A percentile compares a stretch with the other conserved stretches of the same genome.
These are phyloP conservation scores for Diaporthe helianthi DNA, from an alignment of 2,329 filamentous ascomycete species.

Conservation along the genomic window DNA sequence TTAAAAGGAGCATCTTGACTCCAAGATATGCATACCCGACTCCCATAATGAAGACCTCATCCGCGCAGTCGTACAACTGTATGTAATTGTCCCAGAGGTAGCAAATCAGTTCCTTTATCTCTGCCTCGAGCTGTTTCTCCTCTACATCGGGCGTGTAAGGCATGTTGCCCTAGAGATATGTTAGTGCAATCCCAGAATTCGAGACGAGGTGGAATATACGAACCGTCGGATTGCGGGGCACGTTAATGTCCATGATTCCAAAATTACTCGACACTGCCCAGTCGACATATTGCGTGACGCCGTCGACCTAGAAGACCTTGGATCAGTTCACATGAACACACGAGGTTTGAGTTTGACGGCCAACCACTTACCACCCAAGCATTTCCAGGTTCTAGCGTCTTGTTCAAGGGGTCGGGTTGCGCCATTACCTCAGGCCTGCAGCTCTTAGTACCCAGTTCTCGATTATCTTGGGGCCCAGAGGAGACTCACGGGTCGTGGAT, in stretches of 20 bases:
- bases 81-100: slow-evolving; percentile 99
- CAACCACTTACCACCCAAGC: slow-evolving; percentile 77
- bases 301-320: slow-evolving; percentile 70
- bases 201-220: slow-evolving; percentile 46
- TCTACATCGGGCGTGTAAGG: slow-evolving; percentile 52
- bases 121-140: slow-evolving; percentile 60
- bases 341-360: too few relatives aligned
- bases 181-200: slow-evolving; percentile 55
- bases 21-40: slow-evolving; percentile 89
- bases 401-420: slow-evolving; percentile 72
- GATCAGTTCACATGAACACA: slow-evolving; percentile 4
- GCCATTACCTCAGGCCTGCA: slow-evolving; percentile 73
- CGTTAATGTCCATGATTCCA: slow-evolving; percentile 88
- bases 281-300: slow-evolving; percentile 79
- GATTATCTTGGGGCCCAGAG: slow-evolving; percentile 14
- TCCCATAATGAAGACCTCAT: slow-evolving; percentile 84
- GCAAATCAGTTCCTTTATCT: slow-evolving; percentile 75
- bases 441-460: slow-evolving; percentile 32
- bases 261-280: slow-evolving; percentile 83
- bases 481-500: slow-evolving; percentile 84
- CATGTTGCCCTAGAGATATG: slow-evolving; percentile 51
- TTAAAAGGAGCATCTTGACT: slow-evolving; percentile 80
- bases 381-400: slow-evolving; percentile 81
- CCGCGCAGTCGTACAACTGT: slow-evolving; percentile 73
- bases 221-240: slow-evolving; percentile 69